Evolutionary conservation across 441 rosid genomes (phyloP).

Genomic region (Corymbia calophylla): DNA sequence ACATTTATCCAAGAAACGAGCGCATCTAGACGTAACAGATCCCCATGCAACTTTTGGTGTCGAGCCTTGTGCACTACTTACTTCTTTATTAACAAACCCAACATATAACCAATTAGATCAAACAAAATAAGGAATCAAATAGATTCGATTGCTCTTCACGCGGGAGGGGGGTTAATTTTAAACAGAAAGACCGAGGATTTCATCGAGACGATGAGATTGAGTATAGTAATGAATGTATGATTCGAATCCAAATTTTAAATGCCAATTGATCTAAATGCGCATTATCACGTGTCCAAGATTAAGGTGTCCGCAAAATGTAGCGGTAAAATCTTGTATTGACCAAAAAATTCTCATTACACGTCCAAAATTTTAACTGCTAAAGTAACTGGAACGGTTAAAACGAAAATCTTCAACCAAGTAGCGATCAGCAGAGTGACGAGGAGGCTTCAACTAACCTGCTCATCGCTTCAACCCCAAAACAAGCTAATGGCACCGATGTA

Average conservation of each 20-base stretch:
- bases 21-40: background rate
- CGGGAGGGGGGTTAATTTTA: background rate
- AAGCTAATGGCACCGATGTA: background rate
- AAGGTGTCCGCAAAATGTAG: background rate
- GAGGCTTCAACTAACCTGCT: background rate
- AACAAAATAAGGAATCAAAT: background rate
- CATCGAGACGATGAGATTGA: background rate
- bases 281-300: background rate
- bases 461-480: background rate
- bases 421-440: background rate
- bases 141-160: background rate
- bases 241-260: background rate
- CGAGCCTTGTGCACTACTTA: background rate
- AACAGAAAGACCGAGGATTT: background rate
- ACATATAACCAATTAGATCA: background rate
- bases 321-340: background rate
- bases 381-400: background rate
- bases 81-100: background rate
- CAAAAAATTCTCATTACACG: background rate
- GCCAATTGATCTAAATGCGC: rapidly evolving
- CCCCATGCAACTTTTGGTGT: background rate
- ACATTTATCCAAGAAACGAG: background rate
- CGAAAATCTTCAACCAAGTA: background rate
- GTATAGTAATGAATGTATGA: background rate
- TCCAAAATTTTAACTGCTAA: background rate